Conservation (phyloP, 2,329 filamentous ascomycete genomes). For the Calycina marina region DNA sequence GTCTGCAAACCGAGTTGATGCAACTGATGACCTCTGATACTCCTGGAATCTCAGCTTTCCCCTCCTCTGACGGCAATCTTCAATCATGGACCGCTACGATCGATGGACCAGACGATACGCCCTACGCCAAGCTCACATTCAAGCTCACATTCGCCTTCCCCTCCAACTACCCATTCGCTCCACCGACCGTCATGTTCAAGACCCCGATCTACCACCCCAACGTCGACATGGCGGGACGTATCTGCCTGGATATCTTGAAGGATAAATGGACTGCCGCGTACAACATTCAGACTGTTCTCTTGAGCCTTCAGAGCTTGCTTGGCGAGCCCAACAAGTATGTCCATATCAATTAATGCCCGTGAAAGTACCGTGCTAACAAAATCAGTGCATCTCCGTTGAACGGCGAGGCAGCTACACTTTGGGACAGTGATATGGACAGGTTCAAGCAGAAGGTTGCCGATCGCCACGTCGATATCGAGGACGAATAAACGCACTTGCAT, state of each 20-base stretch:
- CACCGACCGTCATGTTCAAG: constrained; percentile 89
- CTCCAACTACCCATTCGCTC: constrained; percentile 79
- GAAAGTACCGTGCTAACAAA: no score
- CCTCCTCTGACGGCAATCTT: constrained; percentile 76
- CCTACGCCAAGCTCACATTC: constrained; percentile 75
- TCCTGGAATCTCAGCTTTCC: constrained; percentile 89
- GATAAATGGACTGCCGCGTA: constrained; percentile 98
- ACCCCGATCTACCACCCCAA: constrained; percentile 99
- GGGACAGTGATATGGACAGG: constrained; percentile 76
- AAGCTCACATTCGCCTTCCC: constrained; percentile 90
- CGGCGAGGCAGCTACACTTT: constrained; percentile 88
- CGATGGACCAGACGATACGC: constrained; percentile 77
- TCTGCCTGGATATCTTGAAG: constrained; percentile 96
- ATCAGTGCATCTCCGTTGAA: constrained; percentile 81
- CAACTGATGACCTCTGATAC: constrained; percentile 93
- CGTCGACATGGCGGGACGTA: constrained; percentile 91
- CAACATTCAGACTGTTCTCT: constrained; percentile 83
- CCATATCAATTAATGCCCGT: no score
- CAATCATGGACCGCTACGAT: constrained; percentile 92
- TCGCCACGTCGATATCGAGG: constrained; percentile 49
- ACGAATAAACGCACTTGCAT: constrained; percentile 38
- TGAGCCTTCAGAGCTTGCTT: constrained; percentile 88
- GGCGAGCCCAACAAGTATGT: constrained; percentile 97
- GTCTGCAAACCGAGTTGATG: constrained; percentile 95
- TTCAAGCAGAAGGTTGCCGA: constrained; percentile 66